Conservation (phyloP, 768 basidiomycete genomes). For the Basidioascus undulatus region DNA sequence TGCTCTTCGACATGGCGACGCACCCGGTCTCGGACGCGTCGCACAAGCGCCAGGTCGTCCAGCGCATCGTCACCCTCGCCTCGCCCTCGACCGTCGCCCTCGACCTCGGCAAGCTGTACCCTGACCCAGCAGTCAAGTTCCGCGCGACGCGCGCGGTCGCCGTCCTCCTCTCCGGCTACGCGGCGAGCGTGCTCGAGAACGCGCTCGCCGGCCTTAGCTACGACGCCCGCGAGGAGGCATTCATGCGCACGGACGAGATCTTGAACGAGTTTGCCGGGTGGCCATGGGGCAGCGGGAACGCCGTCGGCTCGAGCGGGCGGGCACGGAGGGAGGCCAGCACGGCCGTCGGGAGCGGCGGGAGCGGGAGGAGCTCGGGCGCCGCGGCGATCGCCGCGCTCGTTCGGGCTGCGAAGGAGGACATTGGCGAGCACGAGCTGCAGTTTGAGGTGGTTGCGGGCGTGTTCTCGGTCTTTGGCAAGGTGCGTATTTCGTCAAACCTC, state of each 20-base stretch:
- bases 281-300: conserved; percentile 39
- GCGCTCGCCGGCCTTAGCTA: conserved; percentile 70
- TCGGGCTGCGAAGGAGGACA: conserved; percentile 47
- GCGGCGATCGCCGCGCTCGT: conserved; percentile 44
- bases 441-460: conserved; percentile 81
- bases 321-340: conserved; percentile 20
- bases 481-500: too few relatives aligned
- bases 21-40: conserved; percentile 88
- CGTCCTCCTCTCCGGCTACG: conserved; percentile 74
- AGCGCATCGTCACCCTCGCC: conserved; percentile 48
- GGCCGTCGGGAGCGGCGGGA: conserved; percentile 20
- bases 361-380: conserved; percentile 30
- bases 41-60: conserved; percentile 62
- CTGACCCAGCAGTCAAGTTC: conserved; percentile 36
- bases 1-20: conserved; percentile 98
- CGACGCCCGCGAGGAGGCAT: conserved; percentile 81
- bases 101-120: conserved; percentile 29
- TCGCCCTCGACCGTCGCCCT: conserved; percentile 61
- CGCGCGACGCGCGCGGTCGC: conserved; percentile 56
- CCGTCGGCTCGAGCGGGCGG: conserved; percentile 8
- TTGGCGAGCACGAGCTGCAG: conserved; percentile 44
- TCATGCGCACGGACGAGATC: conserved; percentile 80
- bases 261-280: conserved; percentile 71
- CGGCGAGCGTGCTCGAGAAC: conserved; percentile 85
- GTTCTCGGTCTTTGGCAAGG: conserved; percentile 67